Evolutionary conservation across 2,329 filamentous ascomycete species (phyloP).

Genomic region (Colletotrichum tofieldiae): DNA sequence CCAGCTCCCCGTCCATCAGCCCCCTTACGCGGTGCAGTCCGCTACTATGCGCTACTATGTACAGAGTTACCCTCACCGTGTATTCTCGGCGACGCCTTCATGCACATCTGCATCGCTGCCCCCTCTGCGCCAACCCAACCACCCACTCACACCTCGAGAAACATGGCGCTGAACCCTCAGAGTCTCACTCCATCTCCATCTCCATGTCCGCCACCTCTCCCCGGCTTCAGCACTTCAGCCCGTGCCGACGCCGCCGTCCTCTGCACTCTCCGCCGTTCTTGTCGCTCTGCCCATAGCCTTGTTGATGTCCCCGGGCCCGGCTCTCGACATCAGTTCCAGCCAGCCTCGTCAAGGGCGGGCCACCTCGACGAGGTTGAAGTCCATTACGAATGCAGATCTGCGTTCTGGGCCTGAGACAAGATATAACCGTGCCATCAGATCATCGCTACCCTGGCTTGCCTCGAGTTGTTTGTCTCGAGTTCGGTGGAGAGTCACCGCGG

Average conservation of each 20-base stretch:
- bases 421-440: background rate
- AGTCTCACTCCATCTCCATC: conserved; percentile 27
- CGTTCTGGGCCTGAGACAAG: conserved; percentile 20
- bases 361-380: background rate
- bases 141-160: conserved; percentile 15
- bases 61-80: background rate
- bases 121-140: background rate
- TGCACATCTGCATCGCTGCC: conserved; percentile 21
- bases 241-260: background rate
- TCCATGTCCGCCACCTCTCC: conserved; percentile 4
- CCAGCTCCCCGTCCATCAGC: conserved; percentile 7
- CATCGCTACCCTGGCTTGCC: background rate
- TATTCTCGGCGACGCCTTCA: conserved; percentile 34
- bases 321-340: conserved; percentile 6
- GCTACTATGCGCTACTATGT: too few species aligned
- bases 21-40: background rate
- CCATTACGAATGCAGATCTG: conserved; percentile 14
- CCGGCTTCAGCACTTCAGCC: conserved; percentile 27
- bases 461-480: background rate
- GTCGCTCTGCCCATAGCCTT: background rate
- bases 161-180: conserved; percentile 33
- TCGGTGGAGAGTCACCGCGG: background rate
- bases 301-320: background rate
- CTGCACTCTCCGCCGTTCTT: background rate
- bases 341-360: conserved; percentile 24